These are phyloP conservation scores for Trametes sanguinea DNA, from an alignment of 768 basidiomycete species.

Conservation along the genomic window DNA sequence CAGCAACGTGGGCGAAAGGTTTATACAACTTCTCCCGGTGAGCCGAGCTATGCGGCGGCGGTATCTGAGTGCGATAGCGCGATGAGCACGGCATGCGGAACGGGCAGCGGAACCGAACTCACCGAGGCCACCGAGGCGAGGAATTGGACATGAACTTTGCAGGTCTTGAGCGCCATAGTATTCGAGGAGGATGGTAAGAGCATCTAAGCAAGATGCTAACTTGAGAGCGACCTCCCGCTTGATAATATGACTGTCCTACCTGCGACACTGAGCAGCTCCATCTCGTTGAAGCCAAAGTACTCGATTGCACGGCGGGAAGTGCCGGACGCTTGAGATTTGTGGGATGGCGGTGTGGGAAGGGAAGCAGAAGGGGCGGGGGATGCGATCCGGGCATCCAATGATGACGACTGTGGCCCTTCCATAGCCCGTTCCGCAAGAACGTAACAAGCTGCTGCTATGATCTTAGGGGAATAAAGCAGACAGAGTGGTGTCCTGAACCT, in stretches of 20 bases:
- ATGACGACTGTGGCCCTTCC: slow-evolving; percentile 73
- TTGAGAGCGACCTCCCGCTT: background rate
- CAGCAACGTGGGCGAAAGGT: slow-evolving; percentile 21
- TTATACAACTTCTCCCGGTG: slow-evolving; percentile 30
- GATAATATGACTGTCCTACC: slow-evolving; percentile 42
- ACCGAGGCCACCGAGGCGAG: slow-evolving; percentile 53
- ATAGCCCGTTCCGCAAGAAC: slow-evolving; percentile 71
- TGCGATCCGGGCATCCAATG: slow-evolving; percentile 74
- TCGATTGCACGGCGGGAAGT: slow-evolving; percentile 68
- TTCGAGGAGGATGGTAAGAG: slow-evolving; percentile 65
- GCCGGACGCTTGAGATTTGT: slow-evolving; percentile 73
- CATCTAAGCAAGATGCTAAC: slow-evolving; percentile 44
- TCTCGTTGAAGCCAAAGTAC: slow-evolving; percentile 61
- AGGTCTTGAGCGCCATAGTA: slow-evolving; percentile 70
- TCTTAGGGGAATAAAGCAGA: slow-evolving; percentile 63
- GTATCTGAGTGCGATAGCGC: slow-evolving; percentile 27
- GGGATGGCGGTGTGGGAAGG: slow-evolving; percentile 78
- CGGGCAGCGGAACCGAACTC: slow-evolving; percentile 29
- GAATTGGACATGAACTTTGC: slow-evolving; percentile 36
- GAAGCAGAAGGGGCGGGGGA: slow-evolving; percentile 71
- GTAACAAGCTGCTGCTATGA: slow-evolving; percentile 78
- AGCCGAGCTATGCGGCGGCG: slow-evolving; percentile 27
- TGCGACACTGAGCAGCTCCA: slow-evolving; percentile 58
- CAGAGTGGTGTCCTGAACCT: slow-evolving; percentile 84
- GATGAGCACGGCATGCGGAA: slow-evolving; percentile 9